phyloP scores from a whole-genome alignment of 106 monocot genomes.

The Triglochin maritima region DNA sequence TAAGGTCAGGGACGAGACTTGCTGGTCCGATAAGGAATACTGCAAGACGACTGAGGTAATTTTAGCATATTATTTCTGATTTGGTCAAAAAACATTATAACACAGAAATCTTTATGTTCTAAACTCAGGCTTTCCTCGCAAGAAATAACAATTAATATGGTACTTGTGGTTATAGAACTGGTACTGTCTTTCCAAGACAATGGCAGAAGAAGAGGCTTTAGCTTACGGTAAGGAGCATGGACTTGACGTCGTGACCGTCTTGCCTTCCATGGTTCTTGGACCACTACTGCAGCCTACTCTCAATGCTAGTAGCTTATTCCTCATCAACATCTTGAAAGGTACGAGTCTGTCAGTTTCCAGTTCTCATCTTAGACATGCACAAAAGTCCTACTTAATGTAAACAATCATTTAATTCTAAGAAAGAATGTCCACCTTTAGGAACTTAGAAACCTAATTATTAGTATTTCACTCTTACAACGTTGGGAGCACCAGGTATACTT shows the following conservation, averaged over 20 bases:
- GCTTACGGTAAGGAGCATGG: constrained; percentile 11
- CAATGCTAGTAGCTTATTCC: constrained; percentile 10
- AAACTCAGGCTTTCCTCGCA: not conserved
- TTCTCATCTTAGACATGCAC: not conserved
- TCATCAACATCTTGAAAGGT: constrained; percentile 17
- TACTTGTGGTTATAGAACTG: constrained; percentile 4
- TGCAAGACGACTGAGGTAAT: constrained; percentile 16
- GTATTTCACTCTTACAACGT: too few relatives aligned
- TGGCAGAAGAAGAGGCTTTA: constrained; percentile 15
- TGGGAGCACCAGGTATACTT: too few relatives aligned
- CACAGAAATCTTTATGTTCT: not conserved
- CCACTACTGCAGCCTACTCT: constrained; percentile 15
- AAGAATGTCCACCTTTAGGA: too few relatives aligned
- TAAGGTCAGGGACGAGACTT: constrained; percentile 10
- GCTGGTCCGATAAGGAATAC: constrained; percentile 19
- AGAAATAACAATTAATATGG: too few relatives aligned
- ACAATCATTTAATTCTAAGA: not conserved
- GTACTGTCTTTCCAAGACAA: constrained; percentile 16
- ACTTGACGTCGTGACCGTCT: constrained; percentile 20
- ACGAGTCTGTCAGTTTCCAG: not conserved
- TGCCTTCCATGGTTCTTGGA: constrained; percentile 9
- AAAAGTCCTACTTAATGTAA: not conserved
- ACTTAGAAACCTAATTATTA: too few relatives aligned
- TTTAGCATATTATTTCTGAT: not conserved
- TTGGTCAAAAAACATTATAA: too few relatives aligned